Base-by-base conservation (phyloP, 805 yeast genomes). In the Kodamaea nitidulidarum region DNA sequence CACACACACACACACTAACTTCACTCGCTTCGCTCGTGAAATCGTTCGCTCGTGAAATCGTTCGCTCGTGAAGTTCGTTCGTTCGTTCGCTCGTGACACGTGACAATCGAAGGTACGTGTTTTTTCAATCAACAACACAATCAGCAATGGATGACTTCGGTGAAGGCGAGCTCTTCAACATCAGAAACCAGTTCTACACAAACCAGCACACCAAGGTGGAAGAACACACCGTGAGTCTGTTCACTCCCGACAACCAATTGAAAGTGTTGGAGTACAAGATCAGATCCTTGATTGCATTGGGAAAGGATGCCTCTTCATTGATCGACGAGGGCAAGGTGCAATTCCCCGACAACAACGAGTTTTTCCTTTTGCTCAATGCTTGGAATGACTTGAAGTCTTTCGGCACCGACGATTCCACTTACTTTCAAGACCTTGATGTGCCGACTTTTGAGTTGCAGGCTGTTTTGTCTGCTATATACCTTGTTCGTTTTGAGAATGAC, bases 111-210 rank as follows among this genome's bases (percentile, higher is more conserved):
- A n/a, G n/a, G n/a, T 22, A 35, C 22, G 32, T 30, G 32, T 30
- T 30, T 30, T 30, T 30, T 30, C 32, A 9, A 30, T 11, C 12
- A 16, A 30, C 20, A 15, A 17, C 21, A 30, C 32, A 10, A 30
- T 22, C 36, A 42, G n/a, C 38, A 15, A 67, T 67, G 73, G 67
- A 63, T 43, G 56, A 56, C 26, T 63, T 63, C 39, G 53, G 65
- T 32, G 72, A 66, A 46, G 70, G 71, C 56, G 83, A 78, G 50
- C 65, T 76, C 26, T 80, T 70, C 57, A 70, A 68, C 12, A 57
- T 80, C 17, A 71, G 77, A 47, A 81, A 77, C 51, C 76, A 75
- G 42, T 81, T 78, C 61, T 80, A 73, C 57, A 75, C 83, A 9
- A 78, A 80, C 36, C 80, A 78, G 50, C 76, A 70, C 53, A 52